Percentiles rank a stretch among this genome's conserved stretches.
These are phyloP conservation scores for Trichoderma atroviride DNA, from an alignment of 2,329 filamentous ascomycete species.

Conservation along the genomic window DNA sequence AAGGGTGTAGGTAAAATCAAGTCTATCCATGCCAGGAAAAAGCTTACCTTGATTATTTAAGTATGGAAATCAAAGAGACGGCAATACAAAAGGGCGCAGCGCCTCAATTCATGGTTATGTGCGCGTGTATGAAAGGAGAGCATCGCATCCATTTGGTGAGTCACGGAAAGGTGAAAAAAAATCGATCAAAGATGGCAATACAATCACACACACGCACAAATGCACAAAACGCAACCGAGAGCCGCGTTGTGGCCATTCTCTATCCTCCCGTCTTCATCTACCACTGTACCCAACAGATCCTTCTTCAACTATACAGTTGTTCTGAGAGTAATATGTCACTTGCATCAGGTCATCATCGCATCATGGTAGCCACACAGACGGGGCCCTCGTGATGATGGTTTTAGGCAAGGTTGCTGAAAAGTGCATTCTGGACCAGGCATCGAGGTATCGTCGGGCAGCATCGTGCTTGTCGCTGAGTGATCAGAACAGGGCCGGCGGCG, in stretches of 20 bases:
- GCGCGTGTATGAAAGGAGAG: not conserved
- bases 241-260: not conserved
- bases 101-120: not conserved
- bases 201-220: not conserved
- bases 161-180: not conserved
- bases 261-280: not conserved
- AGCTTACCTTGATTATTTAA: conserved; percentile 2
- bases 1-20: not conserved
- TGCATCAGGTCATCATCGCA: conserved; percentile 70
- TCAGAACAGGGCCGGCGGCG: conserved; percentile 43
- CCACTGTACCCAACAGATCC: not conserved
- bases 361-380: conserved; percentile 64
- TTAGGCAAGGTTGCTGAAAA: conserved; percentile 59
- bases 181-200: not conserved
- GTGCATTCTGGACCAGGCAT: conserved; percentile 61
- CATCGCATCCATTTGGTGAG: not conserved
- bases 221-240: not conserved
- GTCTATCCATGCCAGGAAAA: not conserved
- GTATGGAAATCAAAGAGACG: too few relatives aligned
- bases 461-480: conserved; percentile 35
- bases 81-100: not conserved
- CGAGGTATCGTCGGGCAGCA: conserved; percentile 53
- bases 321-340: conserved; percentile 51
- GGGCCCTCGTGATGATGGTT: conserved; percentile 71
- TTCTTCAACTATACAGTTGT: not conserved